Evolutionary conservation across 129 eudicot species (phyloP), one percentile per base, ranked within the genome.

Genomic region (Smallanthus sonchifolius): DNA sequence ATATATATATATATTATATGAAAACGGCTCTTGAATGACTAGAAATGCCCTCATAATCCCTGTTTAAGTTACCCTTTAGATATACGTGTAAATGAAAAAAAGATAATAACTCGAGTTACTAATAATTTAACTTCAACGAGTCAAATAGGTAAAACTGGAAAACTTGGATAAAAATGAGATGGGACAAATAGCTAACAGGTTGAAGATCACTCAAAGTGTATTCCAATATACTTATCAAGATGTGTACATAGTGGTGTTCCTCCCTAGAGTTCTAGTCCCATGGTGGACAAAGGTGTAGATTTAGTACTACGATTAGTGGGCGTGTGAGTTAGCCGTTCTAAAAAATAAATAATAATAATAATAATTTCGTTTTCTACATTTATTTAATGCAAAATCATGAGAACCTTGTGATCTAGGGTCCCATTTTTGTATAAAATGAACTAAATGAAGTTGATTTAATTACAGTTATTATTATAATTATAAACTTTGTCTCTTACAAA

Each of bases 1-100:
- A n/a, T n/a, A n/a, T n/a, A n/a, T n/a, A 19, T 19, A 38, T 49
- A 19, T 47, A 6, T 15, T 47, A 14, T 36, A 64, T 9, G 28
- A 73, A 54, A 74, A 62, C 45, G 69, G 45, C 76, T 74, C 71
- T 77, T 75, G 67, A 70, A n/a, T 78, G 28, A 71, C 67, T 38
- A 62, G 77, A 78, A 71, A 78, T 70, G 82, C 38, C 36, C 69
- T 10, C 82, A 48, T 77, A 20, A 10, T 49, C 16, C 77, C 15
- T 61, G 17, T 62, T 37, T 70, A 70, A 32, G 64, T 71, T 64
- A 70, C 77, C 72, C 54, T 61, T 77, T 77, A 9, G 65, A 38
- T 47, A 28, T 57, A 51, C 65, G 8, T 52, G 55, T 69, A 34
- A 37, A 72, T 75, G 42, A 57, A 28, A 6, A 16, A 13, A 1